Percentiles rank a stretch among this genome's conserved stretches.
phyloP scores from a whole-genome alignment of 306 rosid genomes.

The Rosa multiflora region DNA sequence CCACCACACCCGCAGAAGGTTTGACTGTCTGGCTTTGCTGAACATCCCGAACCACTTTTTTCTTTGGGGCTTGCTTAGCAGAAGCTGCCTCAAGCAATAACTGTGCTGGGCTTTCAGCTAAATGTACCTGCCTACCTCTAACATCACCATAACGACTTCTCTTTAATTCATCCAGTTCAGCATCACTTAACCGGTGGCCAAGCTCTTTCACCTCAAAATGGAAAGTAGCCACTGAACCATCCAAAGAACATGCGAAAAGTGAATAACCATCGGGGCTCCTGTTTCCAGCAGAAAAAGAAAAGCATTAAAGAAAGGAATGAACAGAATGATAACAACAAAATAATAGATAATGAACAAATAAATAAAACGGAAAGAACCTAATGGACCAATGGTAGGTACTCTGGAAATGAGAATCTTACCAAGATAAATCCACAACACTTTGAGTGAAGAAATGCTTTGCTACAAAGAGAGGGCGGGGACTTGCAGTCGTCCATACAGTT shows the following conservation, averaged over 20 bases:
- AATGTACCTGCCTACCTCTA: constrained; percentile 74
- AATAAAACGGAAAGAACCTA: not conserved
- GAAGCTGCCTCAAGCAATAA: constrained; percentile 91
- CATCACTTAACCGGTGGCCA: constrained; percentile 76
- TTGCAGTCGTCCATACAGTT: constrained; percentile 98
- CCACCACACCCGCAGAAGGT: constrained; percentile 41
- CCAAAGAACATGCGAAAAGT: constrained; percentile 95
- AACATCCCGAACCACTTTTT: constrained; percentile 56
- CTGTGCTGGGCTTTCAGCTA: constrained; percentile 96
- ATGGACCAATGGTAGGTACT: not conserved
- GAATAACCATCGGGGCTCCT: constrained; percentile 99
- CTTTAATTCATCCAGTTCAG: constrained; percentile 89
- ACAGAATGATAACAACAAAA: not conserved
- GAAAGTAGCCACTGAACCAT: constrained; percentile 84
- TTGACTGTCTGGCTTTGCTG: constrained; percentile 59
- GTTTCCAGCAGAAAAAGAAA: constrained; percentile 34
- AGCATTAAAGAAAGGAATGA: constrained; percentile 10
- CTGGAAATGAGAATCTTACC: constrained; percentile 46
- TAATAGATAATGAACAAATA: not conserved
- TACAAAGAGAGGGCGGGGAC: constrained; percentile 96
- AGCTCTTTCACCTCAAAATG: constrained; percentile 91
- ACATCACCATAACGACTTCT: constrained; percentile 91
- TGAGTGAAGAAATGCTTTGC: constrained; percentile 97
- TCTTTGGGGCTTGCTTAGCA: constrained; percentile 61
- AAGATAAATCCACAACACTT: constrained; percentile 97